Evolutionary conservation across 768 basidiomycete species (phyloP), one percentile per base, ranked within the genome.

Genomic region (Ramaria rubella): DNA sequence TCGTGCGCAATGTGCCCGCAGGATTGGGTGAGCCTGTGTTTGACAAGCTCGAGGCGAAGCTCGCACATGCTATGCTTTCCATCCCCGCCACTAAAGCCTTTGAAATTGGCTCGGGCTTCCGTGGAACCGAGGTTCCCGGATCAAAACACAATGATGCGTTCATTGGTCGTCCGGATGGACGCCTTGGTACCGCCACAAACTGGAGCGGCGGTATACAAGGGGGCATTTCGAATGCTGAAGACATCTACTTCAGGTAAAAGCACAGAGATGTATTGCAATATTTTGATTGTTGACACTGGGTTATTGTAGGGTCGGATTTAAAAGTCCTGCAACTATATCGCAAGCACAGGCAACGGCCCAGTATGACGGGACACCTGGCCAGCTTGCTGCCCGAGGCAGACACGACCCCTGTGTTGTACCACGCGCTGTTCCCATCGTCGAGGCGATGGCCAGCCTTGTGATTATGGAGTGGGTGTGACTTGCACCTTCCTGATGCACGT

Each of bases 341-440:
- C 93, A 90, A 69, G 76, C 83, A 27, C 96, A 99, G 72, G 69
- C 76, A 48, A 99, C 96, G 24, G 92, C 87, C 11, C 87, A 90
- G 70, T 99, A 99, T 70, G 86, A 96, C 67, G 96, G 96, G 27
- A 89, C 90, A 9, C 75, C 82, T 1, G 96, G 96, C 24, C 80
- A 79, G 36, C 80, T 99, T 52, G 93, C 93, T 12, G 89, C 96
- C 34, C 81, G 92, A 30, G 96, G 96, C 12, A 80, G 96, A 52
- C 95, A 98, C 72, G 95, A 97, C 67, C 94, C 95, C 17, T 97
- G 95, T 68, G 95, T 99, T 44, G 93, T 99, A 5, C 95, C 95
- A 40, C 85, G 94, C 46, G 94, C 94, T 19, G 92, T 97, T 8
- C 94, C 96, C 42, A 99, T 99, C 64, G 95, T 98, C 43, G 96